Evolutionary conservation across 495 filamentous ascomycete genomes (phyloP).

Genomic region (Penicillium malachiteum): DNA sequence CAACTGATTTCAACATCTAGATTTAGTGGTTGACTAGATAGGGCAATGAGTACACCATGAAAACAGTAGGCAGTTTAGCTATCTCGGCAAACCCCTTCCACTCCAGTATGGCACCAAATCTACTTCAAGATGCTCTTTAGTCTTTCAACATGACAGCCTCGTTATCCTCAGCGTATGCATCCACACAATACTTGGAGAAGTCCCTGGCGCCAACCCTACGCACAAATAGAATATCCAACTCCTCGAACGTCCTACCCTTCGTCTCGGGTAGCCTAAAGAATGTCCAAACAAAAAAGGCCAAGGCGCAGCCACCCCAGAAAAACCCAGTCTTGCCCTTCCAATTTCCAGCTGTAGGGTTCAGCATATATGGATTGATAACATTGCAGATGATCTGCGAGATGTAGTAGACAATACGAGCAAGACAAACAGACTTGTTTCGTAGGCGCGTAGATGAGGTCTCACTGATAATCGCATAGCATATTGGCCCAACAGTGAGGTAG

Average conservation of each 20-base stretch:
- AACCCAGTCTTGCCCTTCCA: constrained; percentile 66
- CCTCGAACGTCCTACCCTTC: constrained; percentile 57
- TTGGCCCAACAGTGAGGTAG: constrained; percentile 56
- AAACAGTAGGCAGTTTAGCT: too few relatives aligned
- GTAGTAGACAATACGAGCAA: constrained; percentile 60
- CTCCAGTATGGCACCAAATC: too few relatives aligned
- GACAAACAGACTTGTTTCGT: constrained; percentile 59
- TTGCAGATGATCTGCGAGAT: constrained; percentile 59
- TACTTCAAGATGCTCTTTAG: too few relatives aligned
- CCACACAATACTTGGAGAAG: constrained; percentile 4
- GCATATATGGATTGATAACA: constrained; percentile 64
- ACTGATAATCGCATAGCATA: constrained; percentile 64
- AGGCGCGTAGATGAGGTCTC: constrained; percentile 57
- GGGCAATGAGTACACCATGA: too few relatives aligned
- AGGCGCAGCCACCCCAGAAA: constrained; percentile 58
- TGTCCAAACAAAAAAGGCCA: constrained; percentile 34
- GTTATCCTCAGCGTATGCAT: too few relatives aligned
- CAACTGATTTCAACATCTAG: too few relatives aligned
- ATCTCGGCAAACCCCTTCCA: too few relatives aligned
- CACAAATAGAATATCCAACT: constrained; percentile 50
- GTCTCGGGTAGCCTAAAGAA: constrained; percentile 63
- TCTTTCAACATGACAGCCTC: too few relatives aligned
- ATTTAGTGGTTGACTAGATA: too few relatives aligned
- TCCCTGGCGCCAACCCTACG: constrained; percentile 28
- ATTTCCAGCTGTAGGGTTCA: constrained; percentile 59